Conservation (phyloP, 352 stramenopile genomes). For the Thalassiosira exigua region DNA sequence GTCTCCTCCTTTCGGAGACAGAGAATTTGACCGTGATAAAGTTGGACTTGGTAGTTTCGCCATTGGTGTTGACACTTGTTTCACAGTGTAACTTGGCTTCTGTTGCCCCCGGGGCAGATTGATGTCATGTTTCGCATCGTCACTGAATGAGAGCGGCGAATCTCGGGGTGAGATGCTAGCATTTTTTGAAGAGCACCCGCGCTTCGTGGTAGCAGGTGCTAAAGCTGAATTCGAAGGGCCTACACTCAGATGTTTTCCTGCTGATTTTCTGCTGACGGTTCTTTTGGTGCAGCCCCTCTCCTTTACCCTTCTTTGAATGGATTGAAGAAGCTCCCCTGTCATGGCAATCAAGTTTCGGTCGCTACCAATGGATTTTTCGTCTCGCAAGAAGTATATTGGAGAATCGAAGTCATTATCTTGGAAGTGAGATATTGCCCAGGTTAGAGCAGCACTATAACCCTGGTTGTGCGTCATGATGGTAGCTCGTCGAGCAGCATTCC, state of each 20-base stretch:
- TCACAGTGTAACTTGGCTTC: neutral
- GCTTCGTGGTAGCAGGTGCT: neutral
- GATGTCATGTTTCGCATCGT: neutral
- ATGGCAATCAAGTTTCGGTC: conserved; percentile 32
- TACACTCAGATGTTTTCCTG: conserved; percentile 1
- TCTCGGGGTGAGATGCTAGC: neutral
- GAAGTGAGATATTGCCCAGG: conserved; percentile 77
- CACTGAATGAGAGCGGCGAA: neutral
- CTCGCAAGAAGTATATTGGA: conserved; percentile 46
- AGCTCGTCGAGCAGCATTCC: conserved; percentile 70
- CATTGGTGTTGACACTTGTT: neutral
- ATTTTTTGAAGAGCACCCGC: conserved; percentile 2
- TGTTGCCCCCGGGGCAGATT: neutral
- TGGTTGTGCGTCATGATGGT: conserved; percentile 70
- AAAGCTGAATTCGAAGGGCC: conserved; percentile 7
- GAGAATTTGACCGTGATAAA: neutral
- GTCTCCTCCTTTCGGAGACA: conserved; percentile 11
- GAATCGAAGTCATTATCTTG: conserved; percentile 64
- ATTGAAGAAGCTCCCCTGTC: conserved; percentile 19
- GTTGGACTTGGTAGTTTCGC: conserved; percentile 6
- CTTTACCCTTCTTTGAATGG: conserved; percentile 15
- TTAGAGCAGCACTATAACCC: conserved; percentile 66
- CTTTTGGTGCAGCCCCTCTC: neutral
- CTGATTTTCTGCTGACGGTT: neutral
- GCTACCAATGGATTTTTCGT: conserved; percentile 2